These are phyloP conservation scores for Geotrichum siamense DNA, from an alignment of 1,139 yeast genomes.

Conservation along the genomic window DNA sequence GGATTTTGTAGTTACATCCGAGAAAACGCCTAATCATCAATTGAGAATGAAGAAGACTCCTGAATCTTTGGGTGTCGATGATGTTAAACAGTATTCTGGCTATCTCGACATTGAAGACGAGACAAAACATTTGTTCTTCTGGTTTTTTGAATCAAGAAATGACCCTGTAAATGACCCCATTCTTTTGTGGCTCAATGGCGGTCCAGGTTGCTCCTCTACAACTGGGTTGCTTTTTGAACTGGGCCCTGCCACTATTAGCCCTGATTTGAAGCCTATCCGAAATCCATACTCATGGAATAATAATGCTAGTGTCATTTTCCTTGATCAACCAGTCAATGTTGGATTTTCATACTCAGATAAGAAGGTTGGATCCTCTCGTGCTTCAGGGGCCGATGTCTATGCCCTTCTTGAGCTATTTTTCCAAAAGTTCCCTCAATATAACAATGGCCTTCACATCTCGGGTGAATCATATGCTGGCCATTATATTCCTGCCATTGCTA, in stretches of 20 bases:
- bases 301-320: conserved; percentile 58
- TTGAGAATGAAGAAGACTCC: conserved; percentile 39
- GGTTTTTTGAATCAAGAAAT: conserved; percentile 66
- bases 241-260: conserved; percentile 51
- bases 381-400: conserved; percentile 69
- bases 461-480: conserved; percentile 99
- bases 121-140: conserved; percentile 77
- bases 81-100: conserved; percentile 54
- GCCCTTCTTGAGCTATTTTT: conserved; percentile 87
- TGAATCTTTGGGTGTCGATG: conserved; percentile 34
- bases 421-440: conserved; percentile 77
- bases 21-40: conserved; percentile 32
- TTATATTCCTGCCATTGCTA: conserved; percentile 56
- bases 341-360: conserved; percentile 60
- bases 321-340: conserved; percentile 63
- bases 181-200: conserved; percentile 67
- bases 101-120: conserved; percentile 69
- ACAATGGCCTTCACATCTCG: conserved; percentile 42
- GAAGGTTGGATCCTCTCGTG: conserved; percentile 48
- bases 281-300: conserved; percentile 60
- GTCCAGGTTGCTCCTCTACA: conserved; percentile 69
- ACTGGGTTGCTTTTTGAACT: conserved; percentile 57
- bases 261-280: conserved; percentile 53
- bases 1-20: conserved; percentile 24
- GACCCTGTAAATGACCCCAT: conserved; percentile 59